phyloP scores from a whole-genome alignment of 2,329 filamentous ascomycete genomes.

The Fusarium tjaetaba region DNA sequence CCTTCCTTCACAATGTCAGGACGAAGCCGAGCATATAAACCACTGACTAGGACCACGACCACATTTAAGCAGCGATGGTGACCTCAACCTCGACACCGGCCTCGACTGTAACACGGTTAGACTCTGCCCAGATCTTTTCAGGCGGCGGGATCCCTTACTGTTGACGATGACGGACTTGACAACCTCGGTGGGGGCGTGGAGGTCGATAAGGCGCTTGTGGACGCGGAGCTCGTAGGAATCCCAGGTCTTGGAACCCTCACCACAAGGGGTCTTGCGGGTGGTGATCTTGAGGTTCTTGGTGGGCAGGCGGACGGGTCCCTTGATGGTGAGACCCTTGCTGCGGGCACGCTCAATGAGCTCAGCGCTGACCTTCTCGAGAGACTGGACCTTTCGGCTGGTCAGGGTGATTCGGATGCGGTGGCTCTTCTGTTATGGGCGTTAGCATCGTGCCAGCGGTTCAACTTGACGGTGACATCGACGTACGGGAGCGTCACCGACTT shows the following conservation, averaged over 20 bases:
- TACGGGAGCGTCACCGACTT: slow-evolving; percentile 88
- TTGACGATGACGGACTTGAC: slow-evolving; percentile 98
- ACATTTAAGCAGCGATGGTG: slow-evolving; percentile 76
- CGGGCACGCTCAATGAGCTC: slow-evolving; percentile 99
- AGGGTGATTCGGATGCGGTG: slow-evolving; percentile 99
- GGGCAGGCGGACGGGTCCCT: slow-evolving; percentile 96
- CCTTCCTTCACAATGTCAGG: slow-evolving; percentile 38
- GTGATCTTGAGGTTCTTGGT: slow-evolving; percentile 97
- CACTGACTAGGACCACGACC: slow-evolving; percentile 12
- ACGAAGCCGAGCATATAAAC: slow-evolving; percentile 1
- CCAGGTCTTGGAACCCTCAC: slow-evolving; percentile 99
- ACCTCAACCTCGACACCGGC: slow-evolving; percentile 94
- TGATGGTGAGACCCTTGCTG: slow-evolving; percentile 97
- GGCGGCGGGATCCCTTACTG: slow-evolving; percentile 52
- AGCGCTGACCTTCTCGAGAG: slow-evolving; percentile 97
- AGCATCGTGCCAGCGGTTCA: slow-evolving; percentile 16
- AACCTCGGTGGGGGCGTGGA: slow-evolving; percentile 97
- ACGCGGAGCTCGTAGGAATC: slow-evolving; percentile 99
- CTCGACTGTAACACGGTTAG: slow-evolving; percentile 62
- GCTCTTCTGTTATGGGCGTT: slow-evolving; percentile 71
- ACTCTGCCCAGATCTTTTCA: not conserved
- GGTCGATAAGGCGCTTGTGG: slow-evolving; percentile 97
- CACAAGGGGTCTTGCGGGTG: slow-evolving; percentile 98
- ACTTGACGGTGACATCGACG: slow-evolving; percentile 49
- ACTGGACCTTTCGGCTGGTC: slow-evolving; percentile 91